Evolutionary conservation across 805 yeast species (phyloP).

Genomic region (Yarrowia hollandica): DNA sequence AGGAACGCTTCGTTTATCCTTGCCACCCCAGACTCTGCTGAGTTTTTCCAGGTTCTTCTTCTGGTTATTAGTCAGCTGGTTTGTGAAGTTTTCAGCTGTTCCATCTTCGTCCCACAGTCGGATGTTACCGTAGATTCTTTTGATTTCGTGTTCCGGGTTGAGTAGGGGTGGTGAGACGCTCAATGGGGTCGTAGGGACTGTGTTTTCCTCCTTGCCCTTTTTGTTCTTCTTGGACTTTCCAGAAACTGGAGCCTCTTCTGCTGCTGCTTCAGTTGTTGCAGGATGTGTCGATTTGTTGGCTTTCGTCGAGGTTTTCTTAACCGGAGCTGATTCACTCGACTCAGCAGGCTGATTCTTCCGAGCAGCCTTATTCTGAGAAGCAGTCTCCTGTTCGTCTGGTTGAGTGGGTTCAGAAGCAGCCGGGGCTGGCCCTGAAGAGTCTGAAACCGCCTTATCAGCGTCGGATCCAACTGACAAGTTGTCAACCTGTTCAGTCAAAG

Average conservation of each 20-base stretch:
- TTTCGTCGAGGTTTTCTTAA: no score
- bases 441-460: neutral
- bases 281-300: neutral
- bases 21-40: constrained; percentile 66
- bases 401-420: neutral
- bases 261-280: neutral
- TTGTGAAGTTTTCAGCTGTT: constrained; percentile 2
- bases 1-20: constrained; percentile 70
- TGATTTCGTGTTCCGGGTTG: constrained; percentile 18
- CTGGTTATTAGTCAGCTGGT: constrained; percentile 15
- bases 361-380: no score
- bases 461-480: neutral
- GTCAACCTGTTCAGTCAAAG: neutral
- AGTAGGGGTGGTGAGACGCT: constrained; percentile 1
- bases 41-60: constrained; percentile 22
- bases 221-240: neutral
- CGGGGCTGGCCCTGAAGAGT: neutral
- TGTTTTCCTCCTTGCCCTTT: neutral
- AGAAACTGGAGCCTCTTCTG: no score
- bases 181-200: constrained; percentile 1
- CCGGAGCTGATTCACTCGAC: no score
- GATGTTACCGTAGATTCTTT: constrained; percentile 14
- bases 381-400: no score
- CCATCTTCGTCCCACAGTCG: constrained; percentile 21
- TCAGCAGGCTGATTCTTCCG: no score